A percentile compares a stretch with the other conserved stretches of the same genome.
Evolutionary conservation across 2,329 filamentous ascomycete genomes (phyloP).

Genomic region (Alternaria ventricosa): DNA sequence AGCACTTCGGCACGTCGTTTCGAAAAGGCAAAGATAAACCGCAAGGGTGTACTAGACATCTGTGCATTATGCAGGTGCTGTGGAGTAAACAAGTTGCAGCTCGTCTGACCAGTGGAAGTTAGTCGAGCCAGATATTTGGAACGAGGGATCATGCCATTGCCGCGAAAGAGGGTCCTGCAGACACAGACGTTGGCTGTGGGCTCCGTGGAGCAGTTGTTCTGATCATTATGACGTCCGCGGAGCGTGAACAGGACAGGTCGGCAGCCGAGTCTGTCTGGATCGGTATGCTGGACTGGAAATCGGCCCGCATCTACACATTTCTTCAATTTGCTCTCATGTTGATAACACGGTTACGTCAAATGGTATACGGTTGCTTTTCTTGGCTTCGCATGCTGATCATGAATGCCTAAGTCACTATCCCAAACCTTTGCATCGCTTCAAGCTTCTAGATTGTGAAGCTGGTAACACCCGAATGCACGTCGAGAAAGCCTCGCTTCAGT

Average conservation of each 20-base stretch:
- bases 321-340: not conserved
- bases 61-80: conserved; percentile 2
- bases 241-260: not conserved
- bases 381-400: no score
- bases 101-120: not conserved
- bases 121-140: not conserved
- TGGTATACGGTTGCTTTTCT: not conserved
- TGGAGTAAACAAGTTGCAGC: not conserved
- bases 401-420: no score
- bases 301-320: not conserved
- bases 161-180: not conserved
- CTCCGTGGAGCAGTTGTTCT: not conserved
- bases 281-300: not conserved
- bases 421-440: not conserved
- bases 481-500: not conserved
- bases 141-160: not conserved
- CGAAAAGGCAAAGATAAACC: not conserved
- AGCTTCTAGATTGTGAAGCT: not conserved
- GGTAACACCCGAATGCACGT: not conserved
- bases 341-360: not conserved
- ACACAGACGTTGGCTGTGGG: not conserved
- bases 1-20: not conserved
- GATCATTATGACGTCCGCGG: conserved; percentile 1
- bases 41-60: not conserved
- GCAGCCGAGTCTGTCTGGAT: not conserved